Conservation (phyloP, 352 stramenopile genomes). For the Elongisporangium undulatum region DNA sequence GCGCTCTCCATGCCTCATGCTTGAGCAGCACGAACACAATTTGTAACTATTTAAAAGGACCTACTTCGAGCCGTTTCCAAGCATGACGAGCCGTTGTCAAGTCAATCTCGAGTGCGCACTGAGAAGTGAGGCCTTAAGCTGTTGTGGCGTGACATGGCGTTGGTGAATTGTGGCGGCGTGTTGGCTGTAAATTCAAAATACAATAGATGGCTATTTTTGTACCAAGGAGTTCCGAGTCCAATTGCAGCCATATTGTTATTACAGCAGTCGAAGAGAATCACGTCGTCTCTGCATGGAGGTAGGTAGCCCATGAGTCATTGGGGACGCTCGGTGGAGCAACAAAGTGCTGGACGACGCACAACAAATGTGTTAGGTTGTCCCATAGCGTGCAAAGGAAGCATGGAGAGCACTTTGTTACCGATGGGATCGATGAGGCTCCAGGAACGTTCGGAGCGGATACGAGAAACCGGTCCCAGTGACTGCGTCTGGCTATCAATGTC, state of each 20-base stretch:
- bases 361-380: neutral
- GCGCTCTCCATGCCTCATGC: neutral
- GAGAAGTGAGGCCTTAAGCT: neutral
- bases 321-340: neutral
- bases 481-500: neutral
- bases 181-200: neutral
- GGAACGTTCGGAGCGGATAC: neutral
- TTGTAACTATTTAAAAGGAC: neutral
- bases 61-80: neutral
- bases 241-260: too few relatives aligned
- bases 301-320: neutral
- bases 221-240: too few relatives aligned
- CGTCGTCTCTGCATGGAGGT: neutral
- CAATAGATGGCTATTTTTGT: neutral
- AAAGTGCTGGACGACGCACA: neutral
- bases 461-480: neutral
- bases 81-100: neutral
- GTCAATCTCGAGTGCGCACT: neutral
- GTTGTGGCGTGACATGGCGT: neutral
- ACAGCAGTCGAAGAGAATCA: too few relatives aligned
- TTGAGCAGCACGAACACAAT: neutral
- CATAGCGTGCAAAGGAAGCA: neutral
- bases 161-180: neutral
- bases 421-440: neutral
- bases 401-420: neutral